Base-by-base conservation (phyloP, 352 stramenopile species). In the Phytophthora fragariaefolia region DNA sequence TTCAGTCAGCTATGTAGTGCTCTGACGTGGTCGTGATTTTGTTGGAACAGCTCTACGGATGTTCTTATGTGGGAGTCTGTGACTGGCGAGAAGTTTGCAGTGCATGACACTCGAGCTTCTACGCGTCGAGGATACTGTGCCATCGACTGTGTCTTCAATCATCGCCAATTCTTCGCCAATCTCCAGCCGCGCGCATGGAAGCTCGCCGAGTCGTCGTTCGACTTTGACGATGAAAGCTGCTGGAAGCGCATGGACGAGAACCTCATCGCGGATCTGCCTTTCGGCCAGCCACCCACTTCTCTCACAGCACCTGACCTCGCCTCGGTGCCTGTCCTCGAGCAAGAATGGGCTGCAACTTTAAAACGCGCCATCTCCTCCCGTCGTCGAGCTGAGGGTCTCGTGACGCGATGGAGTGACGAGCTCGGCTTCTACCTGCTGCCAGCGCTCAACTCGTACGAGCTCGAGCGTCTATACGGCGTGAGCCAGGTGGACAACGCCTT, bases 391-490 rank as follows among this genome's bases (percentile, higher is more conserved):
- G 66, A 79, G 32, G 83, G 86, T 6, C 71, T 92, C 49, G 53
- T 73, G 46, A 96, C 89, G 17, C 71, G 66, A 6, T 97, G 87
- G 87, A 94, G 86, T 53, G 76, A 87, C 32, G 81, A 87, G 30
- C 77, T 97, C 20, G 76, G 72, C 53, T 93, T 94, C 60, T 90
- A 85, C 49, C 63, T 97, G 45, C 73, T 91, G 8, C 90, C 90
- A 23, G 89, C 91, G n/a, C 79, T 97, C 18, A 84, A 84, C 42
- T 89, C 89, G 13, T 97, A 97, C 69, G 91, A 97, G 34, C 61
- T 90, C 43, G 91, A 97, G 68, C 81, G 89, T 7, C 58, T 92
- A 15, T 85, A 93, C 62, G 74, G 72, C 34, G 55, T 90, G 8
- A 55, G 78, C 4, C 79, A 90, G 53, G 64, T 92, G 1, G 88